These are phyloP conservation scores for Pouteria campechiana DNA, from an alignment of 179 eudicot species.

Conservation along the genomic window DNA sequence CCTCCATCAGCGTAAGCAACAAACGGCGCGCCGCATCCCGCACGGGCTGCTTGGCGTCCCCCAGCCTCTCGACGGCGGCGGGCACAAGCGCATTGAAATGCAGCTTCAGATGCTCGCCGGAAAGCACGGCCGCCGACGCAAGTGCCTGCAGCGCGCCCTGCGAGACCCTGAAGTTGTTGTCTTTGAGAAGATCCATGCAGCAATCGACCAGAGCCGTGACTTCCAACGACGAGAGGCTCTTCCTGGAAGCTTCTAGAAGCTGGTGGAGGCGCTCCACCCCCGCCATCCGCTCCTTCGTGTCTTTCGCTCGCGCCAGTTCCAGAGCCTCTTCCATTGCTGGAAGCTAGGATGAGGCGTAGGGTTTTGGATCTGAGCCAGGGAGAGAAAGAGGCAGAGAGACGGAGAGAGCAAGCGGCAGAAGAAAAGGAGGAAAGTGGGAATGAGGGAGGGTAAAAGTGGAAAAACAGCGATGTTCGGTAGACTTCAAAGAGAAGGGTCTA, in stretches of 20 bases:
- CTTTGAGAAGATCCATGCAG: constrained; percentile 84
- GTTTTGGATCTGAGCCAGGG: too few relatives aligned
- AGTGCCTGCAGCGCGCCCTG: constrained; percentile 78
- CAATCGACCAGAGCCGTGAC: constrained; percentile 75
- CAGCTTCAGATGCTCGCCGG: constrained; percentile 79
- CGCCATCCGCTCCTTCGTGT: constrained; percentile 94
- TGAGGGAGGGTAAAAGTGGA: too few relatives aligned
- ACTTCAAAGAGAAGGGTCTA: too few relatives aligned
- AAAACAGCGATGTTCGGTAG: too few relatives aligned
- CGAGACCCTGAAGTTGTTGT: constrained; percentile 79
- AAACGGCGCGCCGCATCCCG: constrained; percentile 83
- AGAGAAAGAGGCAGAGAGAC: too few relatives aligned
- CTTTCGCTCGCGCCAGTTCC: constrained; percentile 69
- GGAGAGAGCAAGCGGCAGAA: too few relatives aligned
- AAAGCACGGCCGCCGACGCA: constrained; percentile 86
- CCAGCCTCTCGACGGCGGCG: constrained; percentile 75
- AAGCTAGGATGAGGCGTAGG: neutral
- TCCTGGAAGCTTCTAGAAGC: constrained; percentile 78
- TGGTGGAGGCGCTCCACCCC: constrained; percentile 87
- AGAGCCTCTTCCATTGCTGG: constrained; percentile 78
- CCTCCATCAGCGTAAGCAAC: constrained; percentile 94
- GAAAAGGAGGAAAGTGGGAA: too few relatives aligned
- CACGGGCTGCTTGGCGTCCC: constrained; percentile 91
- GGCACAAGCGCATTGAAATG: constrained; percentile 89
- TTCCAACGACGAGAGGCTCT: constrained; percentile 57